Evolutionary conservation across 2,329 filamentous ascomycete genomes (phyloP).

Genomic region (Sarocladium brachiariae): DNA sequence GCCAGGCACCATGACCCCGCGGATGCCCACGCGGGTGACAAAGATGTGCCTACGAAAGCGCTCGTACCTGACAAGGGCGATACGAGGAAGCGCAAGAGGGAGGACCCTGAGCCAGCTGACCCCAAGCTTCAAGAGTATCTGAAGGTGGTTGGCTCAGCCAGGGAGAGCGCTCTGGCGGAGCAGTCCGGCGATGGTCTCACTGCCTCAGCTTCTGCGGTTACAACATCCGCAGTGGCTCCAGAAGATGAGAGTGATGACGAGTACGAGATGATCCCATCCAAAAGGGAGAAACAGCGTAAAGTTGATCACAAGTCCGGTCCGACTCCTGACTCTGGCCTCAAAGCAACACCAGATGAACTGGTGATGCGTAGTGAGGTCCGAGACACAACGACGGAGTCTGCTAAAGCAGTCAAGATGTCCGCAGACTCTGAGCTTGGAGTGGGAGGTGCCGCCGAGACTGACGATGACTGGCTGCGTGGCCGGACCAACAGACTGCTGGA

Average conservation of each 20-base stretch:
- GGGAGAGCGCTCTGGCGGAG: constrained; percentile 26
- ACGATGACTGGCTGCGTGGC: constrained; percentile 88
- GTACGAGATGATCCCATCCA: constrained; percentile 59
- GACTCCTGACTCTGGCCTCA: constrained; percentile 1
- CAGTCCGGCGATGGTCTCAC: constrained; percentile 18
- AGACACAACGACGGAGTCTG: constrained; percentile 1
- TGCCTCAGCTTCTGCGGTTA: constrained; percentile 16
- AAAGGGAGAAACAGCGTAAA: constrained; percentile 37
- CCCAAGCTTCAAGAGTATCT: constrained; percentile 83
- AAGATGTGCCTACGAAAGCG: neutral
- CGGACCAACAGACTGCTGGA: constrained; percentile 82
- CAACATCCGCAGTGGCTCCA: constrained; percentile 25
- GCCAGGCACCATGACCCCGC: constrained; percentile 11
- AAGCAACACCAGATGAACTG: neutral
- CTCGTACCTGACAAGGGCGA: constrained; percentile 22
- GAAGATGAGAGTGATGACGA: constrained; percentile 65
- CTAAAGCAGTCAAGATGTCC: constrained; percentile 1
- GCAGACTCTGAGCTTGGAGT: constrained; percentile 7
- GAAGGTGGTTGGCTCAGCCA: constrained; percentile 63
- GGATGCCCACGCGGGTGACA: constrained; percentile 11
- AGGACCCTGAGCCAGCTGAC: constrained; percentile 53
- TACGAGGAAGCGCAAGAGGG: constrained; percentile 63
- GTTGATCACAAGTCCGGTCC: constrained; percentile 9
- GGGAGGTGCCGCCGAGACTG: constrained; percentile 46
- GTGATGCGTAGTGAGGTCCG: neutral